These are phyloP conservation scores for Aspergillus neotritici DNA, from an alignment of 2,329 filamentous ascomycete species.

Conservation along the genomic window DNA sequence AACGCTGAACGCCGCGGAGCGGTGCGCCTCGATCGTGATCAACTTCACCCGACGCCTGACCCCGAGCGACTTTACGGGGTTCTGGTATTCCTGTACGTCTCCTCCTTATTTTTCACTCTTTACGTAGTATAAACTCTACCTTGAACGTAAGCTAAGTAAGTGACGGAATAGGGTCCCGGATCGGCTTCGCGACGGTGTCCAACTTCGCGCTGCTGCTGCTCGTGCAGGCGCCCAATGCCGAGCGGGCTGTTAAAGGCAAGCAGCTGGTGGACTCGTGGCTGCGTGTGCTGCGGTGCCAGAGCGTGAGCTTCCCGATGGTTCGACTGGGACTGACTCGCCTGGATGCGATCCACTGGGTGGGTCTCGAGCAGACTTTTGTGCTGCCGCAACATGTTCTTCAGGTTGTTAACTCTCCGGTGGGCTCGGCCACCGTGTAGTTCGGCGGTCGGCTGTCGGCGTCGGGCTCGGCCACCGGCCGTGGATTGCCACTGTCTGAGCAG, in stretches of 20 bases:
- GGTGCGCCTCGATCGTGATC: slow-evolving; percentile 27
- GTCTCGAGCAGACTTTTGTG: slow-evolving; percentile 20
- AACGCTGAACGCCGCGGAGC: slow-evolving; percentile 26
- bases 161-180: slow-evolving; percentile 27
- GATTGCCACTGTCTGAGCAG: too few relatives aligned
- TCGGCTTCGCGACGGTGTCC: slow-evolving; percentile 31
- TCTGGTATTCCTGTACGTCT: slow-evolving; percentile 31
- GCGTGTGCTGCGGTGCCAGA: slow-evolving; percentile 25
- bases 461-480: too few relatives aligned
- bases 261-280: slow-evolving; percentile 27
- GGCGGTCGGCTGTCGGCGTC: too few relatives aligned
- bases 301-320: slow-evolving; percentile 25
- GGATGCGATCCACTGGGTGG: slow-evolving; percentile 28
- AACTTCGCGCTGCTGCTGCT: slow-evolving; percentile 30
- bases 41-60: slow-evolving; percentile 24
- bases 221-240: slow-evolving; percentile 25
- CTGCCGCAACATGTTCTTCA: slow-evolving; percentile 24
- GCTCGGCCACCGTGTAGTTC: too few relatives aligned
- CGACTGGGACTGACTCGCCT: slow-evolving; percentile 27
- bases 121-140: too few relatives aligned
- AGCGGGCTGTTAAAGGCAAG: slow-evolving; percentile 23
- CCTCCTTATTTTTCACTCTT: neutral
- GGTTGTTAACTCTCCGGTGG: slow-evolving; percentile 1
- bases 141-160: neutral
- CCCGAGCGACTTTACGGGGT: slow-evolving; percentile 24